Conservation (phyloP, 1,284 basidiomycete genomes). For the Abortiporus biennis region DNA sequence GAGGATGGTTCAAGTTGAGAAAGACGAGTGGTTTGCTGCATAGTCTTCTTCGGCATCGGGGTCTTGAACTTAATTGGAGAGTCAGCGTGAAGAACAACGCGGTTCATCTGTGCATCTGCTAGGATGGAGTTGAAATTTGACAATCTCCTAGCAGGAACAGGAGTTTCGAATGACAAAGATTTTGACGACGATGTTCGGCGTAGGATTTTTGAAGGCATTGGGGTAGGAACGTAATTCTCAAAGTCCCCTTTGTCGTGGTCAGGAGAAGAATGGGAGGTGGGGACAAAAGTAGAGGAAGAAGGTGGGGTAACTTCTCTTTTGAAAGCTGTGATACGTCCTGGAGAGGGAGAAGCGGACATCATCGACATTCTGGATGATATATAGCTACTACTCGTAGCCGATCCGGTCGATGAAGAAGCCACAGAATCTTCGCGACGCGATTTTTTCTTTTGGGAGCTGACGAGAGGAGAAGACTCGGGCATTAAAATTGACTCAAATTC, state of each 20-base stretch:
- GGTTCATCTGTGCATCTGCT: background rate
- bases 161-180: too few relatives aligned
- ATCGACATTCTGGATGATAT: background rate
- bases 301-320: background rate
- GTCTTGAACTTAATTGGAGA: background rate
- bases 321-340: background rate
- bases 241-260: too few relatives aligned
- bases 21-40: background rate
- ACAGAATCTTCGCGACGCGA: too few relatives aligned
- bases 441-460: too few relatives aligned
- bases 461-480: background rate
- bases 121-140: background rate
- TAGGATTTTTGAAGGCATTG: too few relatives aligned
- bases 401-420: background rate
- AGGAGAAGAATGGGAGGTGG: background rate
- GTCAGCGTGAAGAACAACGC: background rate
- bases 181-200: too few relatives aligned
- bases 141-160: too few relatives aligned
- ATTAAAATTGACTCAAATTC: background rate
- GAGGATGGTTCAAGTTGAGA: background rate
- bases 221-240: too few relatives aligned
- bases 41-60: background rate
- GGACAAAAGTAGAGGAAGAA: too few relatives aligned
- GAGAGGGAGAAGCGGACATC: background rate
- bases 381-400: background rate